Conservation (phyloP, 2,329 filamentous ascomycete species). For the Juglanconis juglandina region DNA sequence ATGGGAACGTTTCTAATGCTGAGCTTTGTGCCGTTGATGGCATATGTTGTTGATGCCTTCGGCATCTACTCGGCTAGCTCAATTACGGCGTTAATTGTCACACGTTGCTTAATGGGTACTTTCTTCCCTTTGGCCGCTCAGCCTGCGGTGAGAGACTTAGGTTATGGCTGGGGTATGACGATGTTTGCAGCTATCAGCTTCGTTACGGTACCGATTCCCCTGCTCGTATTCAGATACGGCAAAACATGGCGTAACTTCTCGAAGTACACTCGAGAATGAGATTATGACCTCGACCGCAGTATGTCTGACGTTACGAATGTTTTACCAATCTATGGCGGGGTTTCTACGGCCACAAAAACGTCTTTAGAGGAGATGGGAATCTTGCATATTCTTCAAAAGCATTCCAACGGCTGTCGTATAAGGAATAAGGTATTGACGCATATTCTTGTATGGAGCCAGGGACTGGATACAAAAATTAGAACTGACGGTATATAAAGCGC, state of each 20-base stretch:
- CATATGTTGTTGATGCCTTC: conserved; percentile 57
- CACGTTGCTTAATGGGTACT: conserved; percentile 52
- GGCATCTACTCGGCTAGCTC: conserved; percentile 55
- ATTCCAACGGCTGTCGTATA: no score
- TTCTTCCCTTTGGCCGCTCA: conserved; percentile 51
- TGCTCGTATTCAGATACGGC: conserved; percentile 50
- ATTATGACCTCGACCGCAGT: background rate
- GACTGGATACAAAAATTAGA: background rate
- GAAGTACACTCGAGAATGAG: conserved; percentile 41
- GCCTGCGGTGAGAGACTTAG: conserved; percentile 45
- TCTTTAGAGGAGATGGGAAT: no score
- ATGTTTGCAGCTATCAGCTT: conserved; percentile 40
- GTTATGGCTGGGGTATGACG: conserved; percentile 50
- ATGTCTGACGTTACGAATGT: background rate
- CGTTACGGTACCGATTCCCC: conserved; percentile 46
- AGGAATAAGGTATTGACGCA: background rate
- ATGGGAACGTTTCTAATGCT: conserved; percentile 46
- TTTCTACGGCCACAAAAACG: no score
- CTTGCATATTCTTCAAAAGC: no score
- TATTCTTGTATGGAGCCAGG: background rate
- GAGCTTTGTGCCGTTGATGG: conserved; percentile 46
- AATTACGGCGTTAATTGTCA: conserved; percentile 54
- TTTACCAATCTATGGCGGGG: no score
- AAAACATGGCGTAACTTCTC: conserved; percentile 48
- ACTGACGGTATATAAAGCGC: background rate